Base-by-base conservation (phyloP, 108 stramenopile genomes). In the Heterococcus sp. region DNA sequence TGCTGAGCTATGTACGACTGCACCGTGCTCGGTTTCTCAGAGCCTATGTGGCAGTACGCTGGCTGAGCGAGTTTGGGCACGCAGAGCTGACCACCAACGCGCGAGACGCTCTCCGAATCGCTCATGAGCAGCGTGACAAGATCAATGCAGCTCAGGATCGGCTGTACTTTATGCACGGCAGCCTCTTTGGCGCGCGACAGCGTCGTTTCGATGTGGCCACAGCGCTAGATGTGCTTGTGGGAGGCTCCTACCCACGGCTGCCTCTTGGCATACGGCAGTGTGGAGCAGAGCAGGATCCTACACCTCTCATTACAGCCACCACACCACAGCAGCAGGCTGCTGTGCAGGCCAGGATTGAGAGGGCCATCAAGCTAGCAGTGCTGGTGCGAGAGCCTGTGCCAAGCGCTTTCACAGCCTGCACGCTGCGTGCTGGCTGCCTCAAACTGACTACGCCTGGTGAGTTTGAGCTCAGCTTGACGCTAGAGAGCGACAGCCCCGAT, bases 121-220 rank as follows among this genome's bases (percentile, higher is more conserved):
- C 72, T 32, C 65, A 71, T 5, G 72, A 38, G 33, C 79, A 81
- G 33, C 36, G 79, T 28, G 79, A 81, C 32, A 71, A 81, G 71
- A 81, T 81, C 32, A 72, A 81, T 65, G 65, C 39, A 66, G 79
- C 72, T 32, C 79, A 81, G 38, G 79, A 81, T 39, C 79, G 72
- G 32, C 65, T 81, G 28, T 81, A 73, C 65, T 81, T 73, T 72
- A 81, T 81, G 79, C 79, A 81, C 72, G 79, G 79, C 2, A 72
- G 72, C 27, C 39, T 81, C 37, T 81, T 81, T 3, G 72, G 79
- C 37, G 79, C 79, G 4, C 71, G 79, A 29, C 79, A 81, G 79
- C 72, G 79, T 11, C 2, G 67, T 38, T 81, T 72, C 38, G 79
- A 81, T 33, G 79, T 81, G 0, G 72, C 79, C 3, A 39, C 35